Evolutionary conservation across 1,284 basidiomycete genomes (phyloP), one percentile per base, ranked within the genome.

Genomic region (Moesziomyces antarcticus): DNA sequence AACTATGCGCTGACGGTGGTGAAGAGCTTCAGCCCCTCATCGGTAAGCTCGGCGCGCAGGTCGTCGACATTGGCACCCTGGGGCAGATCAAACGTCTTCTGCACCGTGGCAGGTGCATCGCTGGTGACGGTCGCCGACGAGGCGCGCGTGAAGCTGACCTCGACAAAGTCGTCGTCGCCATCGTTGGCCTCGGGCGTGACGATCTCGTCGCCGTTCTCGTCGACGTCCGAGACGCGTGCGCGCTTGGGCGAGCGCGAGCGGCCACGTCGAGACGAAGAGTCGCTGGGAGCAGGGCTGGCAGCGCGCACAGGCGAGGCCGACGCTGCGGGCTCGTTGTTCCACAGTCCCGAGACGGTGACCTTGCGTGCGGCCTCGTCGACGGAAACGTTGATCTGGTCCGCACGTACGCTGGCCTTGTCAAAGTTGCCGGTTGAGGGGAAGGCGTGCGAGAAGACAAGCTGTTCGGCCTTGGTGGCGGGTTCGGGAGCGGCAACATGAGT

Each of bases 181-280:
- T 50, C 43, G 42, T 66, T 50, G 20, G 54, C 21, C 2, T 68
- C 70, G 14, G 65, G 65, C 0, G 25, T 40, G n/a, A 64, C 59
- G 20, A 75, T 75, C 59, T 75, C 72, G 41, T 75, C 53, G 45
- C 72, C 72, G 60, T 75, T 75, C 53, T 70, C 72, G 50, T 75
- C 72, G 6, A 75, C 72, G 37, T 75, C 72, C 8, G 67, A 71
- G 33, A 75, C 72, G 14, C 72, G 62, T 6, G 72, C 72, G 20
- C 72, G 67, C 56, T 75, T 75, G 53, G 72, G 67, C 22, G 72
- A 75, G 46, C 63, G 67, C n/a, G 65, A 69, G 42, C 67, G 59
- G 16, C 67, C 67, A 24, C 62, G 60, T 24, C 50, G 66, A 21
- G 70, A 73, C 21, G 55, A 59, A 14, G 40, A 51, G 58, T 61